These are phyloP conservation scores for Spinacia oleracea DNA, from an alignment of 179 eudicot genomes.

Conservation along the genomic window DNA sequence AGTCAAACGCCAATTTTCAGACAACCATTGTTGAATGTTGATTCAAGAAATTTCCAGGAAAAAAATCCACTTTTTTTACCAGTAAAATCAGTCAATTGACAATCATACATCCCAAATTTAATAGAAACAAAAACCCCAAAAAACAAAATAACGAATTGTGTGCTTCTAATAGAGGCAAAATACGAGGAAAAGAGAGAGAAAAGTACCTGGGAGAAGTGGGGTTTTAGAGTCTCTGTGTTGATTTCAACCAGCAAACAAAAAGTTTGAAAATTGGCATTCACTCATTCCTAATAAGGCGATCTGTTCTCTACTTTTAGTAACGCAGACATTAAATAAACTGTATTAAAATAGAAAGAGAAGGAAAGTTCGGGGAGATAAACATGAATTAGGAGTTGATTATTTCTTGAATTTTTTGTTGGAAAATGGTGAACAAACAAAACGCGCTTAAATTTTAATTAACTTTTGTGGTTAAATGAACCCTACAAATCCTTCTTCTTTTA, in stretches of 20 bases:
- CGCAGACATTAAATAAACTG: not conserved
- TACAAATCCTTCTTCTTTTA: not conserved
- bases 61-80: too few relatives aligned
- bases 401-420: too few relatives aligned
- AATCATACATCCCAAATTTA: not conserved
- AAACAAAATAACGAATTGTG: too few relatives aligned
- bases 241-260: not conserved
- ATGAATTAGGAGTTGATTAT: not conserved
- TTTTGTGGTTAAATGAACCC: not conserved
- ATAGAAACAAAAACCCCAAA: not conserved
- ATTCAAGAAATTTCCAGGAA: not conserved
- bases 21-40: not conserved
- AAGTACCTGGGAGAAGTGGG: not conserved
- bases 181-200: conserved; percentile 1
- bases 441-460: not conserved
- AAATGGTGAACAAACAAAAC: not conserved
- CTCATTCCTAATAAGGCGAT: not conserved
- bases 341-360: not conserved
- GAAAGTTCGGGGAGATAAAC: not conserved
- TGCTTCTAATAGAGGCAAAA: not conserved
- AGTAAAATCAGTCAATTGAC: not conserved
- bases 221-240: not conserved
- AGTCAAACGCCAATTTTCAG: not conserved
- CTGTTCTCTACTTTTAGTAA: not conserved
- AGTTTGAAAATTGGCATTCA: not conserved